Percentiles rank a stretch among this genome's conserved stretches.
phyloP scores from a whole-genome alignment of 2,329 filamentous ascomycete species.

The Monilinia fructicola region DNA sequence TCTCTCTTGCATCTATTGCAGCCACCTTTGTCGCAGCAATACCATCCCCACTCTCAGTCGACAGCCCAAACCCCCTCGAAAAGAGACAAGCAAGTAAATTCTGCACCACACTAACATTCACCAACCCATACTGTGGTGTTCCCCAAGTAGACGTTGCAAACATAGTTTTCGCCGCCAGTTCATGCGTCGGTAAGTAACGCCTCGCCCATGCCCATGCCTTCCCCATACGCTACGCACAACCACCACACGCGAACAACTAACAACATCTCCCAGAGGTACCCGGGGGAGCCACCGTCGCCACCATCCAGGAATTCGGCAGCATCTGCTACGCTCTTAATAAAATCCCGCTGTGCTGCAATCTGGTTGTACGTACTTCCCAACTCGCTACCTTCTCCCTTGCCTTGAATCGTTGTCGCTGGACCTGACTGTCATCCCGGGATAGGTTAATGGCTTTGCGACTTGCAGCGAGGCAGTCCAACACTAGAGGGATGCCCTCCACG shows the following conservation, averaged over 20 bases:
- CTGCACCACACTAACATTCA: background rate
- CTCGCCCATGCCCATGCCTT: background rate
- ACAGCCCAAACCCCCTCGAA: background rate
- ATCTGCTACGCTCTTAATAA: background rate
- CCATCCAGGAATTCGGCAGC: background rate
- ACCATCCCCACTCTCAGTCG: background rate
- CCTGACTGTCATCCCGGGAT: background rate
- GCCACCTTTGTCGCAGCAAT: background rate
- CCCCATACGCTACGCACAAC: too few species aligned
- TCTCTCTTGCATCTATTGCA: background rate
- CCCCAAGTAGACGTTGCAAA: background rate
- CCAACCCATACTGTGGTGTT: background rate
- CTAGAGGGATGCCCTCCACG: background rate
- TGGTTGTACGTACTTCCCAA: background rate
- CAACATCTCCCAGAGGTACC: background rate
- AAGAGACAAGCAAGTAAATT: background rate
- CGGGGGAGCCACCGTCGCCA: background rate
- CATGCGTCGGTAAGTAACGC: background rate
- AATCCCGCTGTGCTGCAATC: background rate
- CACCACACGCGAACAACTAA: background rate
- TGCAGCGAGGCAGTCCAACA: background rate
- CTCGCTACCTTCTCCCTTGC: too few species aligned
- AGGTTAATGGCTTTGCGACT: background rate
- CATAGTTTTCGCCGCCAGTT: background rate
- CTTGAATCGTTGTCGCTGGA: too few species aligned